Evolutionary conservation across 371 early-diverging fungal species (phyloP), one percentile per base, ranked within the genome.

Genomic region (Circinella umbellata): DNA sequence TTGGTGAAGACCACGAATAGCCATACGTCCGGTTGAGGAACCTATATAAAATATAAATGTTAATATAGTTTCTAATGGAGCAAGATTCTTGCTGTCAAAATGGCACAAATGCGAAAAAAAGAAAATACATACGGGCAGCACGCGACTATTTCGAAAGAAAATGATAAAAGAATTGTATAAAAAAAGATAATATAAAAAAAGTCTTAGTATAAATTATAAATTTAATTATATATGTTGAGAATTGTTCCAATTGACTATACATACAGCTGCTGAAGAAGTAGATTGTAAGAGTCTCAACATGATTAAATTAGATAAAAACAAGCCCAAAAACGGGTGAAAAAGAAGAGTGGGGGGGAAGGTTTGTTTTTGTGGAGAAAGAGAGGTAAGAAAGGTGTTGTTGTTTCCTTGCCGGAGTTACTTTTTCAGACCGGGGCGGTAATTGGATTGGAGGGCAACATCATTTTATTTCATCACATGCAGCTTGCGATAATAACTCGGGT

Each of bases 1-100:
- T 57, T 81, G 78, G 78, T 88, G 90, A 71, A 91, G 78, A 55
- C 80, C 75, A 74, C 90, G 90, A 34, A 64, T 60, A 64, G 70
- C 64, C 65, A 64, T 64, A 18, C 65, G 65, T 11, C 53, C 65
- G 1, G 65, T 64, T 3, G 65, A 64, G 35, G 53, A 64, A 35
- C 65, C 65, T 64, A 14, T 47, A 17, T 3, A 10, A 37, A 38
- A 4, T 17, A 27, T n/a, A 27, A 27, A n/a, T 54, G 55, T 55
- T 66, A 48, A 36, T 35, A 14, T 60, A 47, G 49, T 67, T 62
- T 20, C 27, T 2, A 27, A 27, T 62, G 53, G 3, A 54, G 20
- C 18, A 54, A 18, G 54, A 14, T 27, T 27, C 27, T 27, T n/a
- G 54, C 54, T 54, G 54, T 54, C 54, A 54, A 54, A 54, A 15